Base-by-base conservation (phyloP, 2,329 filamentous ascomycete species). In the Xylogone sp. region DNA sequence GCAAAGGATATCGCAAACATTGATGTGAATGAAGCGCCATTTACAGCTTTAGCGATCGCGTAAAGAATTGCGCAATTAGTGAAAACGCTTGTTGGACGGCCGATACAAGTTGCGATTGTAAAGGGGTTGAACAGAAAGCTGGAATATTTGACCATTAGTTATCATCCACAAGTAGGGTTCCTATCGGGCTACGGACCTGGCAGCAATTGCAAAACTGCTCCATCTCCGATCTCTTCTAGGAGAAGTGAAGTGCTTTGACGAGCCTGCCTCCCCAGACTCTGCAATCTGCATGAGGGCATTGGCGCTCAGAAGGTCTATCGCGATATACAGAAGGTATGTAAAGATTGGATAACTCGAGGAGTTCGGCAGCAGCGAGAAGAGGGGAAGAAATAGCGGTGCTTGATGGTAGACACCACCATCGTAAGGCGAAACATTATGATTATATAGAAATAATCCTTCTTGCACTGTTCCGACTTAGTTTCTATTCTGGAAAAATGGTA, bases 121-220 rank as follows among this genome's bases (percentile, higher is more conserved):
- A 96, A 96, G 0, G 94, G 94, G 67, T 95, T 97, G 73, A 97
- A 93, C 2, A 99, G 81, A 66, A 90, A 97, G 58, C 90, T 94
- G 48, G 31, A 51, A 18, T 20, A 18, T n/a, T 39, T 39, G 7
- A 39, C n/a, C 6, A 16, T 39, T 18, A 39, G n/a, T 39, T 39
- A 39, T 16, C 34, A 39, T 39, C 34, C 13, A 16, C 19, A 5
- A 45, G 24, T 19, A 18, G 44, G 10, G 9, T 9, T 6, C 9
- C 6, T 27, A 27, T 39, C 13, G 5, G 34, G 13, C 34, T 9
- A 62, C 80, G 63, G 80, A 94, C 86, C 87, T 83, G 56, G 92
- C 90, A 48, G 88, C 90, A 58, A 97, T 81, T 2, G 87, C 81
- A 51, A 84, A 75, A 22, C 87, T 86, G 53, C 82, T 86, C 83